Base-by-base conservation (phyloP, 805 yeast genomes). In the Barnettozyma botsteinii region DNA sequence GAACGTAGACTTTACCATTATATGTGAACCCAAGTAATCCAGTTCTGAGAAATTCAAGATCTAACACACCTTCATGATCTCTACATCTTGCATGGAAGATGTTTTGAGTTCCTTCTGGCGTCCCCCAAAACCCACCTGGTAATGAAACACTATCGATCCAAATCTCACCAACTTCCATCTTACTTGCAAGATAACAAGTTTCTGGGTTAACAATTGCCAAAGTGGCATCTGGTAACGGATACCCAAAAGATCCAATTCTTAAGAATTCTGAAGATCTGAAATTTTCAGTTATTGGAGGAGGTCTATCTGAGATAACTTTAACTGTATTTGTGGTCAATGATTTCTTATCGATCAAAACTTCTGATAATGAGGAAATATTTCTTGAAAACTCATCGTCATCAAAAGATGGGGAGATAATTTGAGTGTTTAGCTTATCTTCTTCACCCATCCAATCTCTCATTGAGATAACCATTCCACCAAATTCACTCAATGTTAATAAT, bases 141-240 rank as follows among this genome's bases (percentile, higher is more conserved):
- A 93, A 63, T 45, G 94, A 84, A 2, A 91, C 91, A 31, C 94
- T 82, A 53, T 89, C 96, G n/a, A 93, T 85, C 98, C 98, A 93
- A 25, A 93, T 81, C 60, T 93, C 99, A 21, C 98, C 98, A 13
- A 93, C 85, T 47, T 83, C 86, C 53, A 85, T 75, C 35, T 73
- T 81, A 3, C 79, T 77, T 5, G 86, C 84, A 14, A 93, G 64
- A 2, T 80, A 67, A 27, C 81, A 73, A 43, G 91, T 86, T 45
- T 93, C 98, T 0, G 98, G 98, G 56, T 94, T 88, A 0, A 93
- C 98, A 22, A 93, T 77, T 0, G 97, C 97, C 24, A 91, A 59
- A 0, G 95, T 85, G 0, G 97, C 91, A 64, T 91, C 96, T 0
- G 97, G 96, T 2, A 93, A 60, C 1, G 98, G 98, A 53, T 72